A percentile compares a stretch with the other conserved stretches of the same genome.
Conservation (phyloP, 2,329 filamentous ascomycete species). For the Penicillium sclerotiorum region DNA sequence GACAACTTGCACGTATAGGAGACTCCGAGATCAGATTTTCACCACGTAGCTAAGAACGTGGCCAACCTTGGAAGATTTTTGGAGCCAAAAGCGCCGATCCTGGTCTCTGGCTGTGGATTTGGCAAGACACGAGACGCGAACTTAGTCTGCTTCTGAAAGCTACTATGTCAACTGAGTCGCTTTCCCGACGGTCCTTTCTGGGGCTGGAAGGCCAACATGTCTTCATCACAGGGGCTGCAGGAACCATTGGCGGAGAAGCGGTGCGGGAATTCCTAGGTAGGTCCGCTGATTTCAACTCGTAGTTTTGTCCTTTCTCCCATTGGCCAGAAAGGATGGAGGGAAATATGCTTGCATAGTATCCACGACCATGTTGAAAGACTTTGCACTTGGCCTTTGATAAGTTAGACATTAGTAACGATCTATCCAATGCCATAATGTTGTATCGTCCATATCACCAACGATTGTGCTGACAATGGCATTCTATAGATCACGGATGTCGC, state of each 20-base stretch:
- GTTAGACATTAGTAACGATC: no score
- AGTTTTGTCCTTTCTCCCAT: neutral
- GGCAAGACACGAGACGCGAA: neutral
- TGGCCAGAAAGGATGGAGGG: no score
- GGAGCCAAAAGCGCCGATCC: no score
- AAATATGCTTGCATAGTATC: no score
- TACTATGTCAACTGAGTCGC: neutral
- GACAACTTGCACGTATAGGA: neutral
- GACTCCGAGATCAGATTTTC: no score
- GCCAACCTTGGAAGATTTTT: no score
- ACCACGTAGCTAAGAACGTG: no score
- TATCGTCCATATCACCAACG: neutral
- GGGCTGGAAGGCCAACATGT: slow-evolving; percentile 54
- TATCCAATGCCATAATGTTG: no score
- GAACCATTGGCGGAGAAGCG: slow-evolving; percentile 54
- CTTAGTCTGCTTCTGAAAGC: neutral
- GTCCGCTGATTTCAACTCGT: no score
- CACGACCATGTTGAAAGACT: no score
- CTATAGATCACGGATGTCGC: slow-evolving; percentile 55
- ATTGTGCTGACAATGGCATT: neutral
- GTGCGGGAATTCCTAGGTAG: slow-evolving; percentile 57
- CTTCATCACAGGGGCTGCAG: slow-evolving; percentile 57
- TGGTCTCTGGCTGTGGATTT: neutral
- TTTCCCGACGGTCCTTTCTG: slow-evolving; percentile 42
- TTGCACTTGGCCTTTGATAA: no score